phyloP scores from a whole-genome alignment of 768 basidiomycete genomes.

The Suillus subalutaceus region DNA sequence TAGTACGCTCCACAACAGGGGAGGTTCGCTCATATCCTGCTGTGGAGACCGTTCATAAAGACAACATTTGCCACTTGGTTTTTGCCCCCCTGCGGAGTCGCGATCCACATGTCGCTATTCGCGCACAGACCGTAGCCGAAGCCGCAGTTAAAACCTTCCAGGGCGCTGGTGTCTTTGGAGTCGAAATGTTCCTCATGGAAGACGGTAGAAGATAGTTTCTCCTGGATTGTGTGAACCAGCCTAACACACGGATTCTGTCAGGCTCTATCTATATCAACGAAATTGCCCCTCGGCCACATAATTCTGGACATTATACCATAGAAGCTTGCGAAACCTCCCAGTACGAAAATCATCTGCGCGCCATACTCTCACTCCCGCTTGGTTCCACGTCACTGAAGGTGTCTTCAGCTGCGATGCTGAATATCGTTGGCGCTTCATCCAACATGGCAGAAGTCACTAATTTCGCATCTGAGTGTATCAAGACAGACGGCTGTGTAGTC shows the following conservation, averaged over 20 bases:
- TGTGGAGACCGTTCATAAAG: constrained; percentile 94
- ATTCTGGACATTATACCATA: constrained; percentile 98
- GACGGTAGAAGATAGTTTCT: constrained; percentile 58
- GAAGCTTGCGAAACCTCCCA: constrained; percentile 97
- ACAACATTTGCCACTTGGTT: constrained; percentile 92
- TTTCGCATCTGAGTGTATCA: constrained; percentile 62
- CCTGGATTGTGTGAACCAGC: neutral
- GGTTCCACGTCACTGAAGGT: constrained; percentile 89
- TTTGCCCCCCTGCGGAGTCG: constrained; percentile 79
- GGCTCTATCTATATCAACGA: constrained; percentile 88
- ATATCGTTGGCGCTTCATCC: constrained; percentile 85
- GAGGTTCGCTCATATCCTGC: constrained; percentile 83
- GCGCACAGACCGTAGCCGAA: constrained; percentile 78
- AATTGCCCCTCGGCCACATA: constrained; percentile 97
- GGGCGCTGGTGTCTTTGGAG: constrained; percentile 95
- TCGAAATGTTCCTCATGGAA: constrained; percentile 94
- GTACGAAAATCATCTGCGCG: constrained; percentile 96
- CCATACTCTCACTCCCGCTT: constrained; percentile 87
- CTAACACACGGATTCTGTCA: constrained; percentile 30
- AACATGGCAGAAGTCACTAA: constrained; percentile 60
- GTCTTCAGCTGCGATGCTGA: constrained; percentile 89
- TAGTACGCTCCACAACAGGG: constrained; percentile 77
- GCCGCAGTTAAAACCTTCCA: constrained; percentile 73
- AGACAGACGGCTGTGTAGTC: constrained; percentile 72
- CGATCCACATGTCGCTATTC: constrained; percentile 53